Evolutionary conservation across 768 basidiomycete species (phyloP).

Genomic region (Russula foetens): DNA sequence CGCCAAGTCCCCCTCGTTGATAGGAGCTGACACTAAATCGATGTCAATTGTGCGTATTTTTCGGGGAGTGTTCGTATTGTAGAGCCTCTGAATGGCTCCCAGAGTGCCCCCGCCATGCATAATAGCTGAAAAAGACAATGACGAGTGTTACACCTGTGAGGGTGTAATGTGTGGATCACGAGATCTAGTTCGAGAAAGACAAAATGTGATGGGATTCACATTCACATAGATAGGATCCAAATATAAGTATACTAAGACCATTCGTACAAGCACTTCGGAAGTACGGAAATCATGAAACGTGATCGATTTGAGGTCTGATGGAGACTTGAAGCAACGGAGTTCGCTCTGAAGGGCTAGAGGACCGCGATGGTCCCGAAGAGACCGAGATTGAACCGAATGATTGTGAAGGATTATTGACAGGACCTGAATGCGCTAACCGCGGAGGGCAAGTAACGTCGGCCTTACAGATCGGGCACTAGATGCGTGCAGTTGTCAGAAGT

Average conservation of each 20-base stretch:
- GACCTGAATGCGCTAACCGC: slow-evolving; percentile 21
- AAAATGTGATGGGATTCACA: slow-evolving; percentile 8
- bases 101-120: neutral
- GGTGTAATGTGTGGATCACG: neutral
- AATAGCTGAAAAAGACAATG: neutral
- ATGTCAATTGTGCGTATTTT: neutral
- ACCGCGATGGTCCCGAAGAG: slow-evolving; percentile 2
- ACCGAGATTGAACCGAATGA: neutral
- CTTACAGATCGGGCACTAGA: slow-evolving; percentile 86
- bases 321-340: slow-evolving; percentile 12
- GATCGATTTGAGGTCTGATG: neutral
- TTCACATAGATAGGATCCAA: slow-evolving; percentile 11
- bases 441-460: slow-evolving; percentile 77
- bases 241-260: slow-evolving; percentile 17
- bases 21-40: neutral
- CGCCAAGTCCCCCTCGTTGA: neutral
- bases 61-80: neutral
- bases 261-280: slow-evolving; percentile 7
- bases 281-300: slow-evolving; percentile 11
- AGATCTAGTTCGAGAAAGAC: slow-evolving; percentile 11
- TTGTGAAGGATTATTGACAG: neutral
- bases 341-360: slow-evolving; percentile 9
- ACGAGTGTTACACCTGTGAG: neutral
- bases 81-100: neutral
- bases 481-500: neutral